phyloP scores from a whole-genome alignment of 1,139 yeast species.

The Pichia kudriavzevii region DNA sequence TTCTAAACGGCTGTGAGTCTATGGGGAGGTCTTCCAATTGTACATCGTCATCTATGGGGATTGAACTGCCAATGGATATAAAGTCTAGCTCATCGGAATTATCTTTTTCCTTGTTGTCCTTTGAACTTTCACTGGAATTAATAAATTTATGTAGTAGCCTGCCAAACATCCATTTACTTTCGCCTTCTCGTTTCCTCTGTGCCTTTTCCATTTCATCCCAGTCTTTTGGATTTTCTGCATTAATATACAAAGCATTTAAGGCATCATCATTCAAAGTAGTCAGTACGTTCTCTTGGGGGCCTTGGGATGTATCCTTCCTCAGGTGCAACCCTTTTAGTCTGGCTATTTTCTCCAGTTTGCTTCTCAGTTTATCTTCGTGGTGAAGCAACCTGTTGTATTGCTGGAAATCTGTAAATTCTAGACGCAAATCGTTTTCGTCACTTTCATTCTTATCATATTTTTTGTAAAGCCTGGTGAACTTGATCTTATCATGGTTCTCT shows the following conservation, averaged over 20 bases:
- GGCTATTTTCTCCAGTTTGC: constrained; percentile 30
- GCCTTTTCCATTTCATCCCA: constrained; percentile 11
- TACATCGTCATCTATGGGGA: constrained; percentile 17
- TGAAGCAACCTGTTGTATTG: constrained; percentile 30
- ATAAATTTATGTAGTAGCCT: neutral
- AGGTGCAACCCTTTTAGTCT: constrained; percentile 10
- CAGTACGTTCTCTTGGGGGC: constrained; percentile 8
- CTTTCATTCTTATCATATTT: constrained; percentile 9
- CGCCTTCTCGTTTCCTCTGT: too few relatives aligned
- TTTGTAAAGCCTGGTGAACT: constrained; percentile 23
- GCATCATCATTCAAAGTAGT: constrained; percentile 20
- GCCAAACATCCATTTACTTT: too few relatives aligned
- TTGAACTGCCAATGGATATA: constrained; percentile 11
- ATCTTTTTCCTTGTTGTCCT: constrained; percentile 5
- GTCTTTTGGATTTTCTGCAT: constrained; percentile 11
- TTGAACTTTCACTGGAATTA: neutral
- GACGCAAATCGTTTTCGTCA: constrained; percentile 1
- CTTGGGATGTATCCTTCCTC: constrained; percentile 1
- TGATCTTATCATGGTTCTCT: constrained; percentile 22
- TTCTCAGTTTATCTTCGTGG: constrained; percentile 29
- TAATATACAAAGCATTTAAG: constrained; percentile 17
- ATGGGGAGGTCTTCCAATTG: constrained; percentile 22
- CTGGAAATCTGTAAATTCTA: constrained; percentile 31
- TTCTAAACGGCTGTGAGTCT: constrained; percentile 19
- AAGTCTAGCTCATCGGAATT: constrained; percentile 5